Evolutionary conservation across 2,329 filamentous ascomycete genomes (phyloP).

Genomic region (Biscogniauxia marginata): DNA sequence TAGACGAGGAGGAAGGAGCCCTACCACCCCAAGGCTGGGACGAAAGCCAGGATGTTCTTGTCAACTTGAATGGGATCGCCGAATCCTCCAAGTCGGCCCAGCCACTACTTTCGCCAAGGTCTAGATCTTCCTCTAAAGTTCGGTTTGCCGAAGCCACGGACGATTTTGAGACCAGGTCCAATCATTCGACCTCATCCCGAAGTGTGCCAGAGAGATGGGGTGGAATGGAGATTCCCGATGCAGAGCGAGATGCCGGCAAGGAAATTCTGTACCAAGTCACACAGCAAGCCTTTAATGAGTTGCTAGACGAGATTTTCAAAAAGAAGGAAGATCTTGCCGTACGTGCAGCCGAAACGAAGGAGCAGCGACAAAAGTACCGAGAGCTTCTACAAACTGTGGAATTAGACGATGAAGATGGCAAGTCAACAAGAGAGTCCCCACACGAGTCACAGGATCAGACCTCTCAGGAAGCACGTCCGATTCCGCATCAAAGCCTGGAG

Average conservation of each 20-base stretch:
- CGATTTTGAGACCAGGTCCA: slow-evolving; percentile 69
- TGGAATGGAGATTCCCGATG: slow-evolving; percentile 74
- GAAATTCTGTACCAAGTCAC: slow-evolving; percentile 90
- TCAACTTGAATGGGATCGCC: slow-evolving; percentile 34
- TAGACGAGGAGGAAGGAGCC: slow-evolving; percentile 80
- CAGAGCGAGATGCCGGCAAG: slow-evolving; percentile 78
- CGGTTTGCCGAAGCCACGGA: slow-evolving; percentile 71
- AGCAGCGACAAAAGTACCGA: slow-evolving; percentile 57
- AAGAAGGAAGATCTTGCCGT: slow-evolving; percentile 74
- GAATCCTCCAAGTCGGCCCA: slow-evolving; percentile 46
- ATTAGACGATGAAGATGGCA: slow-evolving; percentile 31
- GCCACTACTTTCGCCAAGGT: slow-evolving; percentile 48
- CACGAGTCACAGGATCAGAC: slow-evolving; percentile 10
- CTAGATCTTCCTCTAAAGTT: slow-evolving; percentile 76
- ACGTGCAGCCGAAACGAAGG: slow-evolving; percentile 61
- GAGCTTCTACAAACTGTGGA: slow-evolving; percentile 46
- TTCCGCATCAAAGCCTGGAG: slow-evolving; percentile 32
- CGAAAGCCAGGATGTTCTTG: slow-evolving; percentile 57
- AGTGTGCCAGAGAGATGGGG: slow-evolving; percentile 74
- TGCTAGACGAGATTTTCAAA: slow-evolving; percentile 84
- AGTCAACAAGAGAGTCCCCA: slow-evolving; percentile 6
- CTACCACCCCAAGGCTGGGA: slow-evolving; percentile 63
- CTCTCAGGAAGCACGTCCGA: slow-evolving; percentile 5
- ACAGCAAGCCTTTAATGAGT: slow-evolving; percentile 89
- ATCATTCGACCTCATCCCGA: slow-evolving; percentile 69